phyloP scores from a whole-genome alignment of 164 flowering plant species.

The Chloranthus sessilifolius region DNA sequence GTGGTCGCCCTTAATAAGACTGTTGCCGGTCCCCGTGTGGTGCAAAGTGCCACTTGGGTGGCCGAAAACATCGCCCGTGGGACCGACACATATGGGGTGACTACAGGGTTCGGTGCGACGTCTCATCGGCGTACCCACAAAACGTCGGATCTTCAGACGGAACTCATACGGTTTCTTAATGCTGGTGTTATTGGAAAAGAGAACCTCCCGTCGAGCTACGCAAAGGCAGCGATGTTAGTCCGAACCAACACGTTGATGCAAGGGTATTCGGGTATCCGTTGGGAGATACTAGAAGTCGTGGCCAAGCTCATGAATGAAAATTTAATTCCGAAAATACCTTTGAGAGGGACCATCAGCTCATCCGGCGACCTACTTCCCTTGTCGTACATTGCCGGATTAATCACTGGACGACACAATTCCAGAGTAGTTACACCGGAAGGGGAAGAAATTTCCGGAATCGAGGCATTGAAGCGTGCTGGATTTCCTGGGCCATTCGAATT shows the following conservation, averaged over 20 bases:
- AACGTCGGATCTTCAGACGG: constrained; percentile 40
- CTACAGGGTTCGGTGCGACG: constrained; percentile 55
- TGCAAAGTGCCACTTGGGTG: constrained; percentile 39
- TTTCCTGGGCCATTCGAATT: constrained; percentile 26
- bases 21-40: constrained; percentile 32
- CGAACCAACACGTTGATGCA: constrained; percentile 38
- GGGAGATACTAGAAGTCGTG: constrained; percentile 35
- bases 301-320: constrained; percentile 28
- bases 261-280: constrained; percentile 42
- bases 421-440: constrained; percentile 23
- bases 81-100: constrained; percentile 42
- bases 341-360: constrained; percentile 30
- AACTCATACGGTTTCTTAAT: constrained; percentile 46
- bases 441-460: constrained; percentile 18
- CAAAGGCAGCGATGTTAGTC: constrained; percentile 30
- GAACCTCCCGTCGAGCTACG: constrained; percentile 18
- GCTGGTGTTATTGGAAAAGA: constrained; percentile 38
- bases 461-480: constrained; percentile 31
- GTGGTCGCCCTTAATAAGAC: constrained; percentile 29
- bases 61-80: constrained; percentile 36
- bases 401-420: constrained; percentile 27
- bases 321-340: constrained; percentile 24
- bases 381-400: constrained; percentile 34
- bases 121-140: constrained; percentile 39
- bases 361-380: constrained; percentile 23